These are phyloP conservation scores for Albugo laibachii DNA, from an alignment of 352 stramenopile genomes.

Conservation along the genomic window DNA sequence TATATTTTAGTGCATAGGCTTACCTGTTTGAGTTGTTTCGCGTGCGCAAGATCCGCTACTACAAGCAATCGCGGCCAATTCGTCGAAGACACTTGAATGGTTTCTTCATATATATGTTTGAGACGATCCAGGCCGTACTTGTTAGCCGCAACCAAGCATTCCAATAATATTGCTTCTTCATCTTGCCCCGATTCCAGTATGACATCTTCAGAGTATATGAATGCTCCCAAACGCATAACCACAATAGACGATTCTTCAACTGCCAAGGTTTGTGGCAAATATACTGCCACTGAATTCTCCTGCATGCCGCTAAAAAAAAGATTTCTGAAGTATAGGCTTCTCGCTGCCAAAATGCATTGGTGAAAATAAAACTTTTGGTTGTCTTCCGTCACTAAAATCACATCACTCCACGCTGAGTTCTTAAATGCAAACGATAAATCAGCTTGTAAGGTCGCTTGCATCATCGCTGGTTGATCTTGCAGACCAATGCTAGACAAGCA, in stretches of 20 bases:
- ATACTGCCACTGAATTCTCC: conserved; percentile 12
- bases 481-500: no score
- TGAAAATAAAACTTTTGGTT: conserved; percentile 25
- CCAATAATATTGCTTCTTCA: no score
- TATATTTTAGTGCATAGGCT: no score
- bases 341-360: conserved; percentile 30
- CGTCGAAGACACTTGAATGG: conserved; percentile 13
- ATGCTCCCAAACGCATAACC: conserved; percentile 37
- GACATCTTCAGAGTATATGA: conserved; percentile 49
- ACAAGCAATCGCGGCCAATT: conserved; percentile 47
- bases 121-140: conserved; percentile 52
- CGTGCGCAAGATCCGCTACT: conserved; percentile 33
- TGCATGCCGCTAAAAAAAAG: conserved; percentile 9
- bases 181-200: conserved; percentile 2
- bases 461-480: neutral
- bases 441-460: neutral
- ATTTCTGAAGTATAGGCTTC: conserved; percentile 51
- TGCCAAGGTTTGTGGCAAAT: conserved; percentile 18
- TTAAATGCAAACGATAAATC: conserved; percentile 14
- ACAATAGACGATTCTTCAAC: conserved; percentile 32
- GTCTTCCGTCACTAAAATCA: conserved; percentile 26
- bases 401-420: conserved; percentile 25
- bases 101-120: conserved; percentile 41
- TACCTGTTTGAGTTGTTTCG: conserved; percentile 29
- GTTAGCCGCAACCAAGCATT: conserved; percentile 49